phyloP scores from a whole-genome alignment of 1,284 basidiomycete species.

The Tylopilus sp. region DNA sequence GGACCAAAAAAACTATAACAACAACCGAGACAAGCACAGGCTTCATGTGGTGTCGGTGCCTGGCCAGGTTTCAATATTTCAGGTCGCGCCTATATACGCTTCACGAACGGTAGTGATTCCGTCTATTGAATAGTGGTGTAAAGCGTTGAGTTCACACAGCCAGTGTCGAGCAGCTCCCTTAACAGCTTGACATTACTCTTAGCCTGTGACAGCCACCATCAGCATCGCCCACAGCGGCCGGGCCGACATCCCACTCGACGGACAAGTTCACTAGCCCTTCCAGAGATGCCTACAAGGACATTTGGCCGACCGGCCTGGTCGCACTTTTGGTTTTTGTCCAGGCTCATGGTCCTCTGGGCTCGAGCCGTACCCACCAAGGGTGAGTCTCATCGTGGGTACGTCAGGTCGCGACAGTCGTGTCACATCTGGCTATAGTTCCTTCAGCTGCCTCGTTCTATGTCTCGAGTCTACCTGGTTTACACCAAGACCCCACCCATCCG shows the following conservation, averaged over 20 bases:
- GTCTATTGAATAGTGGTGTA: too few species aligned
- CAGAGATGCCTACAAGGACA: conserved; percentile 6
- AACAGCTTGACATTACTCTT: background rate
- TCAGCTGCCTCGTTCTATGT: conserved; percentile 87
- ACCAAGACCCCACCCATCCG: conserved; percentile 66
- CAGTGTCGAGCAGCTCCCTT: background rate
- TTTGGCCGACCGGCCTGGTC: conserved; percentile 9
- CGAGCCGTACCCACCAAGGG: conserved; percentile 47
- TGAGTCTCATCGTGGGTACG: conserved; percentile 22
- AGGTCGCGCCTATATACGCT: too few species aligned
- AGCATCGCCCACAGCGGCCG: conserved; percentile 1
- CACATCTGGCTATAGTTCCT: conserved; percentile 45
- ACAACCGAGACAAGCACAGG: background rate
- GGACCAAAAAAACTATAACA: background rate
- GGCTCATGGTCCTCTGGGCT: conserved; percentile 11
- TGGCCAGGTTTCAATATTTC: background rate
- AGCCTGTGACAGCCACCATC: conserved; percentile 1
- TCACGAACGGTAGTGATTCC: too few species aligned
- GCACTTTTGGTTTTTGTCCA: conserved; percentile 15
- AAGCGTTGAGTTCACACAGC: background rate
- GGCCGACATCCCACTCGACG: background rate
- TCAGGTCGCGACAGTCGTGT: background rate
- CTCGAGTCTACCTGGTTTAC: conserved; percentile 68
- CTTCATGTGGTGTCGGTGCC: background rate
- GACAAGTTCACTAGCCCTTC: background rate